Evolutionary conservation across 306 rosid genomes (phyloP), one percentile per base, ranked within the genome.

Genomic region (Citrullus colocynthis): DNA sequence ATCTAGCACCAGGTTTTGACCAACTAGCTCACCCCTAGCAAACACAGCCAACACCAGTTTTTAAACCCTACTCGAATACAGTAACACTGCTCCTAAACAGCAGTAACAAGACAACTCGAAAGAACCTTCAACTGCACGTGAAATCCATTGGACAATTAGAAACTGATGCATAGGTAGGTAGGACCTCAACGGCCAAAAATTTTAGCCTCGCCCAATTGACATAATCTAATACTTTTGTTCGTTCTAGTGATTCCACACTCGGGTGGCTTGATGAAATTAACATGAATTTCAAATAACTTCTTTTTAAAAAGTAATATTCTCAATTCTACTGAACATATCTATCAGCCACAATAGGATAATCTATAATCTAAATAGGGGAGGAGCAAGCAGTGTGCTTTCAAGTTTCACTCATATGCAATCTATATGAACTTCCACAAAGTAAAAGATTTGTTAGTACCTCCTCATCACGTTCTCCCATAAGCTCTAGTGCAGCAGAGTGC

Each of bases 381-480:
- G 55, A 42, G 74, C 18, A 42, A n/a, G 74, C 34, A 20, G 6
- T 2, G 55, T 2, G 36, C 36, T 44, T 41, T 67, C 16, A 4
- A 24, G 28, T 24, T 24, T 24, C 28, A 17, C 75, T 37, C 49
- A 65, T 17, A 49, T 65, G n/a, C 44, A n/a, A 69, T 20, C n/a
- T 20, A 44, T 69, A 21, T 42, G 73, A 34, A 79, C 51, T 72
- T 54, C 74, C 28, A 44, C 49, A 44, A 42, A 63, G 59, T 34
- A 44, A 52, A 36, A 67, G 78, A 69, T 48, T 67, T 81, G 80
- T 74, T 37, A 36, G 37, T 86, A 95, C 99, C 99, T 96, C 98
- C 81, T 92, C 99, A 81, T 95, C 99, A 61, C 98, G 98, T 85
- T 96, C 99, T 3, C 99, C 99, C 99, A 96, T 96, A 83, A 96